These are phyloP conservation scores for Leccinum imitatum DNA, from an alignment of 768 basidiomycete species.

Conservation along the genomic window DNA sequence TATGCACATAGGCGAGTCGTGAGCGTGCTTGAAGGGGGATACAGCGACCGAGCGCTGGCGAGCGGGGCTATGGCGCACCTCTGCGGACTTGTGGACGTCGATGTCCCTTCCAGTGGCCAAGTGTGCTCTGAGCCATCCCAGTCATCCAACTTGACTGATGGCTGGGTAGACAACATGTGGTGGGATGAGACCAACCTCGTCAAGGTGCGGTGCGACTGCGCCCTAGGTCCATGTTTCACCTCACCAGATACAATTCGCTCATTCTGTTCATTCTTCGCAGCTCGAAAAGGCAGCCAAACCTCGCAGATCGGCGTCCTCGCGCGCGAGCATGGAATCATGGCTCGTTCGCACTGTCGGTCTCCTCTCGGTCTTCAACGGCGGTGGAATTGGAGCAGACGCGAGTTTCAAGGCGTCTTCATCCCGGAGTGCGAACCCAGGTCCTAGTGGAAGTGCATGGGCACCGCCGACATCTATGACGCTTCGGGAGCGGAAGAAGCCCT, in stretches of 20 bases:
- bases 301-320: slow-evolving; percentile 43
- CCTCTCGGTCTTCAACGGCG: slow-evolving; percentile 10
- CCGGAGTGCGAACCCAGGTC: neutral
- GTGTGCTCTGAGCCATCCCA: neutral
- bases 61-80: slow-evolving; percentile 85
- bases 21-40: slow-evolving; percentile 94
- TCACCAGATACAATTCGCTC: neutral
- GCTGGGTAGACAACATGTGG: slow-evolving; percentile 50
- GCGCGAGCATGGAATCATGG: slow-evolving; percentile 46
- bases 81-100: slow-evolving; percentile 52
- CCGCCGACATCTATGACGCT: slow-evolving; percentile 38
- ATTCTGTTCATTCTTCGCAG: slow-evolving; percentile 34
- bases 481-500: slow-evolving; percentile 45
- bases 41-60: slow-evolving; percentile 84
- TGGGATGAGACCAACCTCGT: slow-evolving; percentile 62
- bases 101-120: neutral
- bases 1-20: slow-evolving; percentile 71
- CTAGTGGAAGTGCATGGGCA: neutral
- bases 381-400: neutral
- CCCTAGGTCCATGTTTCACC: neutral
- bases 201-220: slow-evolving; percentile 40
- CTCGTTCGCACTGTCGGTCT: slow-evolving; percentile 48
- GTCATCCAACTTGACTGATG: neutral
- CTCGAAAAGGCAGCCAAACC: slow-evolving; percentile 64
- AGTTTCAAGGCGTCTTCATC: slow-evolving; percentile 1